Conservation (phyloP, 306 rosid species). For the Dalbergia cochinchinensis region DNA sequence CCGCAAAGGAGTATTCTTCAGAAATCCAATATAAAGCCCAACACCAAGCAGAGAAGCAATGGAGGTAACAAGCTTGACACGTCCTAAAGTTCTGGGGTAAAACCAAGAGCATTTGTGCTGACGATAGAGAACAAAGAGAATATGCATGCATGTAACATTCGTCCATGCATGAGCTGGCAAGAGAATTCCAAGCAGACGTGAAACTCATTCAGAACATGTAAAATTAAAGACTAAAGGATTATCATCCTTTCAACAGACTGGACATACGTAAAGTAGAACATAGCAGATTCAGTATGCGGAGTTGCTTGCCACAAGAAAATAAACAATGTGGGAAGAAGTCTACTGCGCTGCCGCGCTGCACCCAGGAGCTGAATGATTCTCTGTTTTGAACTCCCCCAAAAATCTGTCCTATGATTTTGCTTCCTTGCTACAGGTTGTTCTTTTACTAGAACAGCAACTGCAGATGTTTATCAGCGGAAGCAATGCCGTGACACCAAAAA, state of each 20-base stretch:
- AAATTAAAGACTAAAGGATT: constrained; percentile 13
- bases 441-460: constrained; percentile 91
- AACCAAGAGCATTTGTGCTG: constrained; percentile 96
- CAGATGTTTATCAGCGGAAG: constrained; percentile 91
- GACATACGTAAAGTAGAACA: constrained; percentile 92
- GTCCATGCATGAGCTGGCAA: neutral
- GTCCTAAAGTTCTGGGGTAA: constrained; percentile 93
- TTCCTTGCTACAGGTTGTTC: constrained; percentile 68
- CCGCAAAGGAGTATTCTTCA: constrained; percentile 78
- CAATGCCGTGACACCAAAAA: constrained; percentile 92
- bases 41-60: constrained; percentile 94
- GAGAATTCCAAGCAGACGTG: constrained; percentile 16
- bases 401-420: constrained; percentile 47
- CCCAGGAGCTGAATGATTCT: constrained; percentile 73
- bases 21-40: constrained; percentile 90
- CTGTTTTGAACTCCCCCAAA: constrained; percentile 76
- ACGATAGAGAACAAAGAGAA: constrained; percentile 46
- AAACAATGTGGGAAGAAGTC: constrained; percentile 86
- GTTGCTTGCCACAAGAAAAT: constrained; percentile 99
- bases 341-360: constrained; percentile 75
- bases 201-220: constrained; percentile 29
- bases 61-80: constrained; percentile 95
- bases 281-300: constrained; percentile 97
- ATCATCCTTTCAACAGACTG: constrained; percentile 39
- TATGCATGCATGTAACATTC: constrained; percentile 33